Conservation (phyloP, 1,284 basidiomycete genomes). For the Grifola frondosa region DNA sequence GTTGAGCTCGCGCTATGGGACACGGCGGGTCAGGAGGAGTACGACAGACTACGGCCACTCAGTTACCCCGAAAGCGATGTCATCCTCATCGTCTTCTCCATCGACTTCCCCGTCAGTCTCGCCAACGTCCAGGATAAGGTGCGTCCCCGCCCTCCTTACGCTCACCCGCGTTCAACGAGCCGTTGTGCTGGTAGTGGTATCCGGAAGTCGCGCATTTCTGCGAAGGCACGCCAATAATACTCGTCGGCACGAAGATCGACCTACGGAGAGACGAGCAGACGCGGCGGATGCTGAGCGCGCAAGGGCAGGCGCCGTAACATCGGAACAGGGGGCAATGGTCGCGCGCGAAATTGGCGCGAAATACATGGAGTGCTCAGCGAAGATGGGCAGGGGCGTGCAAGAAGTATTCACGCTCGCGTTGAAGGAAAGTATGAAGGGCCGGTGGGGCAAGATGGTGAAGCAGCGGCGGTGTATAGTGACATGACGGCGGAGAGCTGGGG, state of each 20-base stretch:
- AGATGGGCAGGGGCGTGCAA: slow-evolving; percentile 85
- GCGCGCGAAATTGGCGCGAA: slow-evolving; percentile 93
- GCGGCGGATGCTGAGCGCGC: slow-evolving; percentile 88
- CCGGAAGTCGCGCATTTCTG: slow-evolving; percentile 98
- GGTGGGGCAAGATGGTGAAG: slow-evolving; percentile 73
- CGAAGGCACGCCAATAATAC: slow-evolving; percentile 88
- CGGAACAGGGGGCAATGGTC: slow-evolving; percentile 77
- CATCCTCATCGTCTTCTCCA: slow-evolving; percentile 94
- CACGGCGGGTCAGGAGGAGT: slow-evolving; percentile 98
- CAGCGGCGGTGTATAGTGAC: slow-evolving; percentile 78
- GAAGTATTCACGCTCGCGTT: slow-evolving; percentile 93
- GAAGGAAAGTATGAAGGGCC: slow-evolving; percentile 80
- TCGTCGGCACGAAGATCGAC: slow-evolving; percentile 95
- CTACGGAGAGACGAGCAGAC: slow-evolving; percentile 87
- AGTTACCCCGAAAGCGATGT: slow-evolving; percentile 97
- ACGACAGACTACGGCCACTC: slow-evolving; percentile 90
- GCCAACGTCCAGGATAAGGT: slow-evolving; percentile 95
- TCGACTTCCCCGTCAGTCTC: slow-evolving; percentile 95
- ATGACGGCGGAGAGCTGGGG: slow-evolving; percentile 34
- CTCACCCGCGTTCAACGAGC: not conserved
- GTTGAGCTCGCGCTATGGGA: slow-evolving; percentile 98
- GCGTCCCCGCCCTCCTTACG: slow-evolving; percentile 17
- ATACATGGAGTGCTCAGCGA: slow-evolving; percentile 95
- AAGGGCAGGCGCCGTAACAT: slow-evolving; percentile 85
- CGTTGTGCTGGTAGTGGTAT: slow-evolving; percentile 70